Base-by-base conservation (phyloP, 169 alveolate genomes). In the Hepatocystis sp. region DNA sequence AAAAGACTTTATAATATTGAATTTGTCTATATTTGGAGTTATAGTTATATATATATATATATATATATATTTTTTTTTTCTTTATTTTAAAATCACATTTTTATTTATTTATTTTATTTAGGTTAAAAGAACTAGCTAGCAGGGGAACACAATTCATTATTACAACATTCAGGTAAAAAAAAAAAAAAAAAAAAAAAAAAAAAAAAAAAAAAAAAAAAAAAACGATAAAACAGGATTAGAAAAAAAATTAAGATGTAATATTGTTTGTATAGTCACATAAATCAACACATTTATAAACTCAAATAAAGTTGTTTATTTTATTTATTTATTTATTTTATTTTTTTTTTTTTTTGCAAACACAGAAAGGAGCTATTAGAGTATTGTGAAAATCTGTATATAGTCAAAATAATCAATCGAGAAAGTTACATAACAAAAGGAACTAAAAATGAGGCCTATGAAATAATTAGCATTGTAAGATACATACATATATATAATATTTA, bases 111-210 rank as follows among this genome's bases (percentile, higher is more conserved):
- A 11, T 15, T 40, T 58, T 68, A 40, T 42, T 21, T 47, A 71
- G 86, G 30, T 42, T 71, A 49, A 61, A 49, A 49, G 86, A 71
- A 30, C 64, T 71, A 34, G 86, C 86, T 36, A 28, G 28, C 3
- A 55, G 71, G 46, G 86, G 86, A 32, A 71, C 86, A 30, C 86
- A 71, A 63, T 71, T 71, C 71, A 71, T 71, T 15, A 71, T 71
- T 51, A 71, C 86, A 61, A 71, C 86, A 10, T 71, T 71, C 46
- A 71, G 86, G 86, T 71, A 63, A 8, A 58, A 17, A n/a, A 44
- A 23, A 65, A 52, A 19, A 36, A 8, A 65, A 28, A 23, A 15
- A 8, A 4, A 67, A 67, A 34, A 7, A 27, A 34, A 52, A 52
- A 11, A 42, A 34, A 23, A 23, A 15, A 10, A 1, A 7, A n/a